Evolutionary conservation across 23 red algal genomes (phyloP).

Genomic region (Pyropia yezoensis): DNA sequence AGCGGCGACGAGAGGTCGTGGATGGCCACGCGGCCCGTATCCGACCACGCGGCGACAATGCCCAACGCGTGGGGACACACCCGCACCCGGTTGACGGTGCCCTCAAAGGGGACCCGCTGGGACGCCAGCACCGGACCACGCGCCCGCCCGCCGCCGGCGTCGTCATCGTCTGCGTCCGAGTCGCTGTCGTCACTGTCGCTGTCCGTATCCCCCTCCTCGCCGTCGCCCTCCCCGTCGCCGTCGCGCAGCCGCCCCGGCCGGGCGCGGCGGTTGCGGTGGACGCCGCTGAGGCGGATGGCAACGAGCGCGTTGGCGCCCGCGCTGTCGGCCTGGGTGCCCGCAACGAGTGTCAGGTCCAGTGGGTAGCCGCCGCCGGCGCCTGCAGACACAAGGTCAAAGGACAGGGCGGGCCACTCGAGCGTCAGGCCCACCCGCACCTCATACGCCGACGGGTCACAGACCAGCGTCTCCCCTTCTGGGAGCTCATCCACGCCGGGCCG

Average conservation of each 20-base stretch:
- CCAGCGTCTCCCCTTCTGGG: conserved; percentile 31
- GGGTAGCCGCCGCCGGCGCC: conserved; percentile 27
- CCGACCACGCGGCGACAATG: conserved; percentile 64
- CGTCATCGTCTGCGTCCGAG: conserved; percentile 19
- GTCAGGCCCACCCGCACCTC: conserved; percentile 29
- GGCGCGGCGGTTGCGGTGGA: conserved; percentile 24
- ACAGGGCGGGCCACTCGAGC: conserved; percentile 64
- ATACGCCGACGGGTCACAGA: conserved; percentile 54
- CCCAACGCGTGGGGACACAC: conserved; percentile 58
- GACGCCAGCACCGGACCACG: conserved; percentile 24
- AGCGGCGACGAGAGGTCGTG: conserved; percentile 45
- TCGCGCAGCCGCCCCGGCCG: conserved; percentile 4
- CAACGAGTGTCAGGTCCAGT: conserved; percentile 21
- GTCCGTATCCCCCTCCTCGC: conserved; percentile 3
- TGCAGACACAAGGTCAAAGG: conserved; percentile 52
- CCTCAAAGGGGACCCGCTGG: conserved; percentile 34
- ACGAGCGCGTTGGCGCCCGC: conserved; percentile 51
- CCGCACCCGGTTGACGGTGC: conserved; percentile 59
- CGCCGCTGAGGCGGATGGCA: conserved; percentile 30
- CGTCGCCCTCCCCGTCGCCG: conserved; percentile 1
- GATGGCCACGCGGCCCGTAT: conserved; percentile 38
- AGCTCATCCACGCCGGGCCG: conserved; percentile 42
- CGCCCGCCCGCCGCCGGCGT: conserved; percentile 1
- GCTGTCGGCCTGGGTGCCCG: conserved; percentile 52
- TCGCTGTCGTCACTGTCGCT: conserved; percentile 13